Base-by-base conservation (phyloP, 805 yeast species). In the Saccharomycopsis fibuligera region DNA sequence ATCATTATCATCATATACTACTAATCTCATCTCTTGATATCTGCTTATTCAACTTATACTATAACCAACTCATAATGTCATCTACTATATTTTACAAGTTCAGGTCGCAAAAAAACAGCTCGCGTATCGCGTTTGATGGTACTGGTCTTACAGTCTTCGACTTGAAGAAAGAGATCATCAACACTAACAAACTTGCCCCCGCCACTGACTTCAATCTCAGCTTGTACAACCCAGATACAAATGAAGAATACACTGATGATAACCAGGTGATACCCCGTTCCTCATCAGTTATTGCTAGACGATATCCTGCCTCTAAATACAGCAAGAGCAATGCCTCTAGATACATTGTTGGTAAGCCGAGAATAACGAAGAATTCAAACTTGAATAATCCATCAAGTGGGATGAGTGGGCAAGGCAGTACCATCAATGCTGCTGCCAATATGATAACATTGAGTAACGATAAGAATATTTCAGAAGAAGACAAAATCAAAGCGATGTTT, bases 61-160 rank as follows among this genome's bases (percentile, higher is more conserved):
- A 29, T 12, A 8, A 29, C 8, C 8, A 29, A 29, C 31, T 29
- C 12, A 12, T 29, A 4, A 87, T 88, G 96, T 84, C 95, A 6
- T 86, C 96, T 12, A 83, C 86, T 2, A 86, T 91, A 9, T 93
- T 88, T 63, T 91, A 91, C 62, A 75, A 80, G 61, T 91, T 93
- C 65, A 69, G 79, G 52, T 91, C 96, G 14, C 96, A 90, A 63
- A 83, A 81, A 59, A 81, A 77, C 37, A 82, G 86, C 25, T 79
- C 86, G 1, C 76, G 95, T 38, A 78, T 93, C 24, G 75, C 82
- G 41, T 93, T 93, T 61, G 99, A 93, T 63, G 99, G 99, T 19
- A 91, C 99, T 0, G 97, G 98, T 25, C 79, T 93, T 37, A 87
- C 96, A 1, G 96, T 90, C 1, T 93, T 91, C 67, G 99, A 93